A percentile compares a stretch with the other conserved stretches of the same genome.
Conservation (phyloP, 805 yeast genomes). For the Metahyphopichia silvanorum region DNA sequence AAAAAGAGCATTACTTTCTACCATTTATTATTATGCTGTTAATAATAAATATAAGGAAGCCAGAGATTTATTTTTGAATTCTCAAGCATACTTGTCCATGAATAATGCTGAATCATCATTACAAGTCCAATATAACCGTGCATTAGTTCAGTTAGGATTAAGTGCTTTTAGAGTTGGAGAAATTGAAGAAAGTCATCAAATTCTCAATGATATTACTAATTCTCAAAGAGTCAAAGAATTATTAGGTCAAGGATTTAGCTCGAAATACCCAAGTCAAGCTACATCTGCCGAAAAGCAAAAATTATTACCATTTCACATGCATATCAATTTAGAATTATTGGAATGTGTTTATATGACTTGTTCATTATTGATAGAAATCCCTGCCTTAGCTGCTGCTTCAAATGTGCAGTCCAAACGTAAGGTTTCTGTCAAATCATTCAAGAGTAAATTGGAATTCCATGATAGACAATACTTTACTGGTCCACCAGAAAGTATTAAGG, state of each 20-base stretch:
- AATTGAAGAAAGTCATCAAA: slow-evolving; percentile 81
- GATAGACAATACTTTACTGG: slow-evolving; percentile 95
- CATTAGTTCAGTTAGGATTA: slow-evolving; percentile 91
- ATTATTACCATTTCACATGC: slow-evolving; percentile 96
- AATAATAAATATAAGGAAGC: slow-evolving; percentile 82
- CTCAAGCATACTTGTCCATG: slow-evolving; percentile 80
- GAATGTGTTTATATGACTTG: slow-evolving; percentile 92
- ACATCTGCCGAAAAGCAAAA: slow-evolving; percentile 68
- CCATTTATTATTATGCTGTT: slow-evolving; percentile 88
- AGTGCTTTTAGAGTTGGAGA: slow-evolving; percentile 92
- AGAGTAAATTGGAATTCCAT: slow-evolving; percentile 86
- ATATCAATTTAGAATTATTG: slow-evolving; percentile 89
- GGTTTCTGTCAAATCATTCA: slow-evolving; percentile 73
- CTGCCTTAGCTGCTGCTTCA: slow-evolving; percentile 75
- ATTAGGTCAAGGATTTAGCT: slow-evolving; percentile 81
- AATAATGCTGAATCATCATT: slow-evolving; percentile 80
- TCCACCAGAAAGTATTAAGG: slow-evolving; percentile 96
- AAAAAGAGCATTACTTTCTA: slow-evolving; percentile 79
- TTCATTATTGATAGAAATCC: slow-evolving; percentile 87
- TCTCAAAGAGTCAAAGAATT: slow-evolving; percentile 86
- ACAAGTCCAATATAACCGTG: slow-evolving; percentile 93
- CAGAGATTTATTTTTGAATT: slow-evolving; percentile 80
- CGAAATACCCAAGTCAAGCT: slow-evolving; percentile 60
- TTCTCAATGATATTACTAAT: slow-evolving; percentile 82
- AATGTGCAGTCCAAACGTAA: slow-evolving; percentile 59